A percentile compares a stretch with the other conserved stretches of the same genome.
Conservation (phyloP, 176 grass and related monocot genomes). For the Avena sativa region DNA sequence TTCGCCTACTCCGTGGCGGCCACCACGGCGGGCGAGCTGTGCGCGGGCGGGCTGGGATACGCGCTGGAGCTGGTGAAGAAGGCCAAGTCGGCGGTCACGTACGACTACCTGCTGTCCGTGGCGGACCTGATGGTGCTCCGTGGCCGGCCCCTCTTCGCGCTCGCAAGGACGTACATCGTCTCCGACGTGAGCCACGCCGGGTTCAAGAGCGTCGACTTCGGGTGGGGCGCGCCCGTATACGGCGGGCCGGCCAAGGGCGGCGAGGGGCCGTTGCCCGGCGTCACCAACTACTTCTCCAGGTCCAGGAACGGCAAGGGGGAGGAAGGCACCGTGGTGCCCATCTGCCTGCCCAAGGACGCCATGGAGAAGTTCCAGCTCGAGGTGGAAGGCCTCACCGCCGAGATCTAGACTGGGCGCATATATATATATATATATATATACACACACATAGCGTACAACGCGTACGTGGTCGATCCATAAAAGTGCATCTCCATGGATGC, state of each 20-base stretch:
- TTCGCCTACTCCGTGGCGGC: slow-evolving; percentile 65
- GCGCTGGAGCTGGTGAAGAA: slow-evolving; percentile 69
- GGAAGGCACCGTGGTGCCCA: slow-evolving; percentile 60
- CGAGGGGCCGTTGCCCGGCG: slow-evolving; percentile 43
- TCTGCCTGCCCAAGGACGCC: slow-evolving; percentile 55
- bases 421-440: no score
- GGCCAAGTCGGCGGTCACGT: slow-evolving; percentile 61
- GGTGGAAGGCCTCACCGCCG: slow-evolving; percentile 40
- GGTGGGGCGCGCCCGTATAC: slow-evolving; percentile 64
- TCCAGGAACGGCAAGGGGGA: slow-evolving; percentile 64
- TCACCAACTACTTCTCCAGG: slow-evolving; percentile 62
- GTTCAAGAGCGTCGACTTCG: slow-evolving; percentile 72
- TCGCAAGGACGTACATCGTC: slow-evolving; percentile 64
- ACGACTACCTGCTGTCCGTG: slow-evolving; percentile 72
- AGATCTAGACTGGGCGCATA: neutral
- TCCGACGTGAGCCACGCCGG: slow-evolving; percentile 68
- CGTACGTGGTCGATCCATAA: neutral
- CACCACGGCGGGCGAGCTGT: slow-evolving; percentile 51
- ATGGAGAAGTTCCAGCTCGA: slow-evolving; percentile 54
- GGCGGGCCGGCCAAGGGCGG: slow-evolving; percentile 71
- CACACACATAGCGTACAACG: neutral
- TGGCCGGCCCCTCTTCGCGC: slow-evolving; percentile 44
- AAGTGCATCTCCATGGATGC: neutral
- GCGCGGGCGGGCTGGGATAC: slow-evolving; percentile 46
- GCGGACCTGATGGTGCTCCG: slow-evolving; percentile 63